These are phyloP conservation scores for Phlebiopsis flavidoalba DNA, from an alignment of 768 basidiomycete species.

Conservation along the genomic window DNA sequence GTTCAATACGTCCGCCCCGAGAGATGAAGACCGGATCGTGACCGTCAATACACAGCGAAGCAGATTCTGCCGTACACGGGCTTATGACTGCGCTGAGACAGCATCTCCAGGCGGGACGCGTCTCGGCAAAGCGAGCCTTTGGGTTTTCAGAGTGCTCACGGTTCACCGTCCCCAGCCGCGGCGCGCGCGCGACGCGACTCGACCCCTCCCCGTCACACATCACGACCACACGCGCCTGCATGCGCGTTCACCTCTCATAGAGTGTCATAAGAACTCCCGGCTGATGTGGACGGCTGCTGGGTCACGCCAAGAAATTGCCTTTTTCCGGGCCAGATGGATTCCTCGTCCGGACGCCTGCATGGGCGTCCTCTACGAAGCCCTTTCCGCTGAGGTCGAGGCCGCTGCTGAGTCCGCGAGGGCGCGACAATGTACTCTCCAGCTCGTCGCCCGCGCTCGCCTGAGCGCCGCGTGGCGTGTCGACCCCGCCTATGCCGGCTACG, in stretches of 20 bases:
- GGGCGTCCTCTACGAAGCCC: neutral
- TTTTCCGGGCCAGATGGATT: neutral
- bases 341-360: neutral
- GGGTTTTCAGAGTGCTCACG: neutral
- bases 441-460: slow-evolving; percentile 29
- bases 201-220: too few relatives aligned
- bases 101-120: neutral
- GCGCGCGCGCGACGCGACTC: neutral
- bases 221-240: too few relatives aligned
- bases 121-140: neutral
- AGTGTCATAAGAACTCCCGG: too few relatives aligned
- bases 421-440: slow-evolving; percentile 17
- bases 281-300: neutral
- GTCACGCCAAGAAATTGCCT: neutral
- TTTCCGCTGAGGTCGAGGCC: slow-evolving; percentile 11
- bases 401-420: neutral
- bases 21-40: slow-evolving; percentile 2
- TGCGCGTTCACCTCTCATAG: too few relatives aligned
- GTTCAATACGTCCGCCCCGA: neutral
- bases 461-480: slow-evolving; percentile 21
- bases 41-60: neutral
- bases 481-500: neutral
- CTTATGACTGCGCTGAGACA: neutral
- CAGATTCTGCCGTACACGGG: neutral
- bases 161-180: neutral